Conservation (phyloP, 306 rosid species). For the Quercus cerris region DNA sequence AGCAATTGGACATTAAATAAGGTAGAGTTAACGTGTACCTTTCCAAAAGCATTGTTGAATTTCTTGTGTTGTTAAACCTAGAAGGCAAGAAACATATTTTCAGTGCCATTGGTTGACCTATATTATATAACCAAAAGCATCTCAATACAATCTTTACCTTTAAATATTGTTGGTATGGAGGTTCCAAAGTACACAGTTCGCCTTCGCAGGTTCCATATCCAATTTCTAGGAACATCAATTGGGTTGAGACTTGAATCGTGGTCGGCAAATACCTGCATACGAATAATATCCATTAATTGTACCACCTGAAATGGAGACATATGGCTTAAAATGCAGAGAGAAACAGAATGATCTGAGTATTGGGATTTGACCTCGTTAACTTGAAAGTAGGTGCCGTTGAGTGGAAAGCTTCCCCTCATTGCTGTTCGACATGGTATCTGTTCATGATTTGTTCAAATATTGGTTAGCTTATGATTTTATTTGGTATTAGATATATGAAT, state of each 20-base stretch:
- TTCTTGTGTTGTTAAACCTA: slow-evolving; percentile 77
- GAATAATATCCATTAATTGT: slow-evolving; percentile 8
- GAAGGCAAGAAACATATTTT: slow-evolving; percentile 27
- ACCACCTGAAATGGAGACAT: slow-evolving; percentile 17
- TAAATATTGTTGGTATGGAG: slow-evolving; percentile 63
- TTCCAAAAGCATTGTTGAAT: slow-evolving; percentile 93
- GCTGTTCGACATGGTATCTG: slow-evolving; percentile 98
- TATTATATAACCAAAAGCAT: neutral
- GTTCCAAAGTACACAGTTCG: slow-evolving; percentile 67
- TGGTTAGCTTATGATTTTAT: slow-evolving; percentile 20
- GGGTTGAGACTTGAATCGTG: slow-evolving; percentile 55
- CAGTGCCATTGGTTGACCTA: slow-evolving; percentile 7
- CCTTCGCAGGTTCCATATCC: slow-evolving; percentile 60
- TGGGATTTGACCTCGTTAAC: slow-evolving; percentile 76
- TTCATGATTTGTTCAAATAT: slow-evolving; percentile 24
- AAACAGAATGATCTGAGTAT: neutral
- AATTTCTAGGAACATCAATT: slow-evolving; percentile 56
- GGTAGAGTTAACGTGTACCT: slow-evolving; percentile 48
- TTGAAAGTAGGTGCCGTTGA: slow-evolving; percentile 94
- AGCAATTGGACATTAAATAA: neutral
- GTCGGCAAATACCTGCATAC: slow-evolving; percentile 58
- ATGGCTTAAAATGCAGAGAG: slow-evolving; percentile 13
- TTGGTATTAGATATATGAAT: neutral
- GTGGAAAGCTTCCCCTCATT: slow-evolving; percentile 92
- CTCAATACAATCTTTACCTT: slow-evolving; percentile 42